These are phyloP conservation scores for Zasmidium citrigriseum DNA, from an alignment of 2,329 filamentous ascomycete genomes.

Conservation along the genomic window DNA sequence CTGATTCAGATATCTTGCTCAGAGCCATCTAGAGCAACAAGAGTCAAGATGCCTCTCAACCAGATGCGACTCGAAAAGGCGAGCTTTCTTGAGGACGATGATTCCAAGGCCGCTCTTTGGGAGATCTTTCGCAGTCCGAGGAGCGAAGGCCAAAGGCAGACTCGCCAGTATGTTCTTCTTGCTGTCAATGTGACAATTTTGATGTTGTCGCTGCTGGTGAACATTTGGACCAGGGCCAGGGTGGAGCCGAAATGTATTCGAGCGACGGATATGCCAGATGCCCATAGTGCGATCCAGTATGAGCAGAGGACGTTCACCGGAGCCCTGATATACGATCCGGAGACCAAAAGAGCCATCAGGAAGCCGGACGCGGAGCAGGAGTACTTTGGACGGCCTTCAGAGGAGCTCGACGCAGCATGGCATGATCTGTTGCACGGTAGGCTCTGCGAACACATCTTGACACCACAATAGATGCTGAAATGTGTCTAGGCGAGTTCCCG, in stretches of 20 bases:
- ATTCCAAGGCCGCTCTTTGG: not conserved
- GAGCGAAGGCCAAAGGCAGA: not conserved
- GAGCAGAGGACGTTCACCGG: slow-evolving; percentile 16
- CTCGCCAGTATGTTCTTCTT: not conserved
- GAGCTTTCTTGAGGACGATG: not conserved
- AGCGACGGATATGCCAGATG: slow-evolving; percentile 16
- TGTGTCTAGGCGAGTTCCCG: slow-evolving; percentile 10
- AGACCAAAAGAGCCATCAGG: slow-evolving; percentile 6
- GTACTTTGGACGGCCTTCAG: slow-evolving; percentile 21
- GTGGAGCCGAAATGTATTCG: slow-evolving; percentile 6
- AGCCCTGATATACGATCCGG: slow-evolving; percentile 14
- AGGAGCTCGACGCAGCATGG: slow-evolving; percentile 19
- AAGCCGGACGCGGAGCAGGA: slow-evolving; percentile 10
- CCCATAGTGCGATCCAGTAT: slow-evolving; percentile 14
- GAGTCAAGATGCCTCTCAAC: not conserved
- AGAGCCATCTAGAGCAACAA: not conserved
- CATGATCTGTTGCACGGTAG: slow-evolving; percentile 12
- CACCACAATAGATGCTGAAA: not conserved
- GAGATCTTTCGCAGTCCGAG: not conserved
- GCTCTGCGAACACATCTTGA: not conserved
- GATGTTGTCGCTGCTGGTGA: not conserved
- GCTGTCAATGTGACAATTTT: not conserved
- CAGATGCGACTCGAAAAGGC: not conserved
- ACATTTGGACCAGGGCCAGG: not conserved
- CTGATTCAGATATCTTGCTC: not conserved